Evolutionary conservation across 768 basidiomycete genomes (phyloP), one percentile per base, ranked within the genome.

Genomic region (Pleurotus citrinopileatus): DNA sequence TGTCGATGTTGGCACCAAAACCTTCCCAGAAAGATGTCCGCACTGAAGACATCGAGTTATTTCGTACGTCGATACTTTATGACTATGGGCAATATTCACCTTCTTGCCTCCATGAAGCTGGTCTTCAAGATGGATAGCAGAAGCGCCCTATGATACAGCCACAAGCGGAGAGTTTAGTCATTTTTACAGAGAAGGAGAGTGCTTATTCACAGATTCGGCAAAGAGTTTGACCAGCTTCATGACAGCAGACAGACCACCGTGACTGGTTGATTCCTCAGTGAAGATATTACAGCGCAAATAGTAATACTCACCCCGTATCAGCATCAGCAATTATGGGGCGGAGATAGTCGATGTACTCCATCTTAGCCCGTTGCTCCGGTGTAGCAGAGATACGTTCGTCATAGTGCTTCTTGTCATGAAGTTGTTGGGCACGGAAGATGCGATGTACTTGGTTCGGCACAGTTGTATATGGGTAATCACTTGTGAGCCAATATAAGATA

Each of bases 171-270:
- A 19, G 23, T 59, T 37, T 44, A 28, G 13, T 32, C 8, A n/a
- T 13, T 15, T 13, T 28, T 12, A 42, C 23, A 10, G 28, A 17
- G 37, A 52, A 42, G 3, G 22, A 32, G 2, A 19, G 48, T 34
- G 48, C 7, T 13, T 48, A 66, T 72, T 67, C 62, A 87, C 87
- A 50, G 89, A 88, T 74, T 97, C 95, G n/a, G 91, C 94, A 62
- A 98, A 96, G 19, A 94, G 77, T 64, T 97, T 98, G 32, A 84
- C 84, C 6, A 98, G 80, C 72, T 97, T 98, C 89, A 98, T 93
- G 47, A 96, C 90, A 12, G 93, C 82, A 17, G 93, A 93, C n/a
- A 87, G 76, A 15, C 94, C 94, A 44, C 95, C 95, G 61, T 96
- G 94, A 27, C 94, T 95, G 52, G 38, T 29, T 32, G n/a, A 48